These are phyloP conservation scores for Talaromyces sp. DNA, from an alignment of 2,329 filamentous ascomycete genomes.

Conservation along the genomic window DNA sequence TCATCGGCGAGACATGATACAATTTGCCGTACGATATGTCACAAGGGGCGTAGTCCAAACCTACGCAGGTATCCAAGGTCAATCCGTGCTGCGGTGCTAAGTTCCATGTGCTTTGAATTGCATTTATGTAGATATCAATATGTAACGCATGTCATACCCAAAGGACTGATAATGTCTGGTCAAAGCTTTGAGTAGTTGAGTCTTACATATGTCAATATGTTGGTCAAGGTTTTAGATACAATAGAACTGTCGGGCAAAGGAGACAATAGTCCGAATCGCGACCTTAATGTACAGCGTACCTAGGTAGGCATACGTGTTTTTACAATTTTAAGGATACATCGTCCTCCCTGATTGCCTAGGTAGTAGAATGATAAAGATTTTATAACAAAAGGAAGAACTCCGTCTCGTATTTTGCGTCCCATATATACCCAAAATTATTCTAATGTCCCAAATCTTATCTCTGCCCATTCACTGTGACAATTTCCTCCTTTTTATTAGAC, in stretches of 20 bases:
- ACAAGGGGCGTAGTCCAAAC: neutral
- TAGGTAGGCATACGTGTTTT: too few relatives aligned
- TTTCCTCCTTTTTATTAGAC: conserved; percentile 17
- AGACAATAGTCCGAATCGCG: neutral
- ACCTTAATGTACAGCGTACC: neutral
- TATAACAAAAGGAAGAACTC: neutral
- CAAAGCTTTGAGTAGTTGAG: neutral
- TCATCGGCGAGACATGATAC: neutral
- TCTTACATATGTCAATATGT: neutral
- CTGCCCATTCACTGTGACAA: conserved; percentile 7
- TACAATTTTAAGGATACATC: too few relatives aligned
- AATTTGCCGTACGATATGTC: neutral
- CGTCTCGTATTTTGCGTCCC: neutral
- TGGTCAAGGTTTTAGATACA: neutral
- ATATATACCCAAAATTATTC: neutral
- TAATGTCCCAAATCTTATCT: neutral
- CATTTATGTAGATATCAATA: neutral
- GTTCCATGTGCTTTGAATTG: neutral
- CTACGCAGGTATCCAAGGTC: neutral
- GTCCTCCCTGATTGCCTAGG: too few relatives aligned
- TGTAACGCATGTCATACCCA: neutral
- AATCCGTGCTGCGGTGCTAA: neutral
- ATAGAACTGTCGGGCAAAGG: neutral
- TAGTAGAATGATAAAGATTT: neutral
- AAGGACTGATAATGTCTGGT: neutral